Evolutionary conservation across 805 yeast genomes (phyloP).

Genomic region (Wickerhamiella shivajii): DNA sequence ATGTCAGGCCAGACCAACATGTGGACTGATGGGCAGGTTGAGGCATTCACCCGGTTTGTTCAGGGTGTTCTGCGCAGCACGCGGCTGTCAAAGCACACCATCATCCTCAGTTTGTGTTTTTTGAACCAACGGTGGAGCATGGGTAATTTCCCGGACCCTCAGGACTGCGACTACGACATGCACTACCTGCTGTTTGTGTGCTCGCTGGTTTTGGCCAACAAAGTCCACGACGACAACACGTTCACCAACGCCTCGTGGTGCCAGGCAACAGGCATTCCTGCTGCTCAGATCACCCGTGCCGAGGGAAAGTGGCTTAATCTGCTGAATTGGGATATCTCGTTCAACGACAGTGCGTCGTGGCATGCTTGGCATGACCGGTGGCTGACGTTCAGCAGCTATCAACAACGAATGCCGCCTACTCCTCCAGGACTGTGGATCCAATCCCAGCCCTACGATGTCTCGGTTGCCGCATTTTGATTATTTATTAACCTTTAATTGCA

Average conservation of each 20-base stretch:
- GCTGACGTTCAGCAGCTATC: not conserved
- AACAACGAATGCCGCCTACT: slow-evolving; percentile 1
- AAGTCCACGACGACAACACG: slow-evolving; percentile 91
- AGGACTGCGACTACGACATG: slow-evolving; percentile 19
- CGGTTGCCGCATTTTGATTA: slow-evolving; percentile 5
- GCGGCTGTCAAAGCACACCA: slow-evolving; percentile 69
- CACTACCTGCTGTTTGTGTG: slow-evolving; percentile 44
- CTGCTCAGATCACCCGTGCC: slow-evolving; percentile 42
- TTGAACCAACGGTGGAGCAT: slow-evolving; percentile 44
- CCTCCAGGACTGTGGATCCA: slow-evolving; percentile 4
- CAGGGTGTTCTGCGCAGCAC: slow-evolving; percentile 70
- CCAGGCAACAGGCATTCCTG: slow-evolving; percentile 75
- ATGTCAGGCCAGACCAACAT: slow-evolving; percentile 21
- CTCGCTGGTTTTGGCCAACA: slow-evolving; percentile 73
- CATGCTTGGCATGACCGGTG: slow-evolving; percentile 6
- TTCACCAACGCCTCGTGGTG: slow-evolving; percentile 93
- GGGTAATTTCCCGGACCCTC: slow-evolving; percentile 25
- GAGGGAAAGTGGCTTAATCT: slow-evolving; percentile 55
- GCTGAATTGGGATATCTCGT: slow-evolving; percentile 3
- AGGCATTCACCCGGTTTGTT: slow-evolving; percentile 41
- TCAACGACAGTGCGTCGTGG: slow-evolving; percentile 3
- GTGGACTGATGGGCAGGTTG: slow-evolving; percentile 25
- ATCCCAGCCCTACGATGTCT: too few species aligned
- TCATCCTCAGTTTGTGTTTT: slow-evolving; percentile 66
- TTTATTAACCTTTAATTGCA: too few species aligned